These are phyloP conservation scores for Aspergillus tamarii DNA, from an alignment of 2,329 filamentous ascomycete genomes.

Conservation along the genomic window DNA sequence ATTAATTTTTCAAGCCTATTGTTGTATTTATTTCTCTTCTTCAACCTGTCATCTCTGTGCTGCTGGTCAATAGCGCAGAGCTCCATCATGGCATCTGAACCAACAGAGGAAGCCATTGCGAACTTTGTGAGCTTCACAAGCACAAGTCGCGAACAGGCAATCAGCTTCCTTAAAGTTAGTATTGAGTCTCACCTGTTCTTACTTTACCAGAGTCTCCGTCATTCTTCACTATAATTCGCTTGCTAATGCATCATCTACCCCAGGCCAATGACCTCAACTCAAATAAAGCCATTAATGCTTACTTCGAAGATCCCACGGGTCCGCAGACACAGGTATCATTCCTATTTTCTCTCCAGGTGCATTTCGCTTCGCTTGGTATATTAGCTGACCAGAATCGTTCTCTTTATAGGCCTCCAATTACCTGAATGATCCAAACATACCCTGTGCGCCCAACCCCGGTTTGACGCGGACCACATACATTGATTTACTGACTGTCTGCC, in stretches of 20 bases:
- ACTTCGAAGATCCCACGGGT: slow-evolving; percentile 49
- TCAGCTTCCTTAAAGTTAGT: slow-evolving; percentile 45
- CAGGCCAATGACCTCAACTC: slow-evolving; percentile 50
- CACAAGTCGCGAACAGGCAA: slow-evolving; percentile 43
- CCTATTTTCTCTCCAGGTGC: not conserved
- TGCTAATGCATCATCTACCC: slow-evolving; percentile 17
- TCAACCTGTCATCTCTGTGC: not conserved
- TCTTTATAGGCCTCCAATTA: slow-evolving; percentile 22
- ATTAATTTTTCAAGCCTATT: not conserved
- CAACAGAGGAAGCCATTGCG: slow-evolving; percentile 44
- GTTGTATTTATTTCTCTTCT: not conserved
- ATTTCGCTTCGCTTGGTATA: no score
- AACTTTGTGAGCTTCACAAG: slow-evolving; percentile 47
- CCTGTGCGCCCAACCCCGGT: slow-evolving; percentile 26
- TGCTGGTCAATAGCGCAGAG: not conserved
- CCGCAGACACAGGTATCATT: slow-evolving; percentile 35
- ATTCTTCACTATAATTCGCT: not conserved
- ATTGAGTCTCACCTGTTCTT: not conserved
- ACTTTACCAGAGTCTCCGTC: not conserved
- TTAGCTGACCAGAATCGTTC: not conserved
- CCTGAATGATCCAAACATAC: slow-evolving; percentile 29
- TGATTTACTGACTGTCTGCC: slow-evolving; percentile 10
- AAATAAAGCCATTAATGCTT: slow-evolving; percentile 52
- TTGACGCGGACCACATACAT: not conserved
- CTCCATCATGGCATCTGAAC: slow-evolving; percentile 40